Conservation (phyloP, 768 basidiomycete species). For the Brasilioporus rufonigricans region DNA sequence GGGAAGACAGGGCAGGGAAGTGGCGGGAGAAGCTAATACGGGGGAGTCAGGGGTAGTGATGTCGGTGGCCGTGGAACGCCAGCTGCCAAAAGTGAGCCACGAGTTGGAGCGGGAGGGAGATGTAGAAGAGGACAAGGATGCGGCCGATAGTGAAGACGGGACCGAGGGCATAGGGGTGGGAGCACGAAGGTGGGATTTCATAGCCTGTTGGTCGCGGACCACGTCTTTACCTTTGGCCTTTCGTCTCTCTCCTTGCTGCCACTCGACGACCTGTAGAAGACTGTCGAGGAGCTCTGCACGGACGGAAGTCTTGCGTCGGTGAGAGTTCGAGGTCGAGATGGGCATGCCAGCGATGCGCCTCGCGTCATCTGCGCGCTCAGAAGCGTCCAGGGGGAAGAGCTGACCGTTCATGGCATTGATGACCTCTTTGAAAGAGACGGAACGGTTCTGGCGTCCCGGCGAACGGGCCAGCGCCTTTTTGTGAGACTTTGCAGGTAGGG, state of each 20-base stretch:
- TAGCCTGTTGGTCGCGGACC: slow-evolving; percentile 27
- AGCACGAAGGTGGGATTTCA: slow-evolving; percentile 6
- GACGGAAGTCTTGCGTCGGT: slow-evolving; percentile 20
- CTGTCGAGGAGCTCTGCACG: slow-evolving; percentile 41
- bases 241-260: slow-evolving; percentile 39
- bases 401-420: slow-evolving; percentile 55
- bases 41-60: slow-evolving; percentile 34
- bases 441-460: slow-evolving; percentile 24
- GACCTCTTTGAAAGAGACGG: slow-evolving; percentile 57
- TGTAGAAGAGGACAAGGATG: slow-evolving; percentile 26
- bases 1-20: slow-evolving; percentile 30
- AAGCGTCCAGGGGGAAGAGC: slow-evolving; percentile 46
- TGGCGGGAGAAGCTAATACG: slow-evolving; percentile 30
- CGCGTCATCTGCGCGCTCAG: slow-evolving; percentile 33
- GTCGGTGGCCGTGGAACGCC: slow-evolving; percentile 38
- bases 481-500: slow-evolving; percentile 15
- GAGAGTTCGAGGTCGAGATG: slow-evolving; percentile 11
- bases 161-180: slow-evolving; percentile 18
- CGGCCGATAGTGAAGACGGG: slow-evolving; percentile 23
- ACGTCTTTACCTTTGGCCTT: slow-evolving; percentile 41
- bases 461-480: slow-evolving; percentile 9
- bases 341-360: slow-evolving; percentile 27
- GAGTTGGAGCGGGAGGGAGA: slow-evolving; percentile 38
- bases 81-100: slow-evolving; percentile 44
- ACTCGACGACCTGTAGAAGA: slow-evolving; percentile 43